Percentiles rank a stretch among this genome's conserved stretches.
Conservation (phyloP, 176 grass and related monocot genomes). For the Raddia distichophylla region DNA sequence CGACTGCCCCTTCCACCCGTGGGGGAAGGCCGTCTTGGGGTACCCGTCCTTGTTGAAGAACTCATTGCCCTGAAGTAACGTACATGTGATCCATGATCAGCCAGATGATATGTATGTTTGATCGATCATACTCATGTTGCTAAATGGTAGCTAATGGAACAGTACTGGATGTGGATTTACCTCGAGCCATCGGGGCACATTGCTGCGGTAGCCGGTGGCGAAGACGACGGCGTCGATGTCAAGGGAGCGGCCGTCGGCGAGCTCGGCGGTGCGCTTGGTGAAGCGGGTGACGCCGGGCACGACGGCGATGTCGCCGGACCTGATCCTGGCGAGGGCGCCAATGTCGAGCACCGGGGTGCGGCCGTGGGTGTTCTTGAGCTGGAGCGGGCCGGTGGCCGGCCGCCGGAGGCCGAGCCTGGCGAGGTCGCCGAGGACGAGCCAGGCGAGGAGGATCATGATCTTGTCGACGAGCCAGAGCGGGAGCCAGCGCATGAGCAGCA, state of each 20-base stretch:
- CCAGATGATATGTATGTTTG: background rate
- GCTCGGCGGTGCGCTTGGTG: conserved; percentile 43
- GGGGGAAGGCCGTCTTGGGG: conserved; percentile 67
- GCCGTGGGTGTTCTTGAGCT: conserved; percentile 69
- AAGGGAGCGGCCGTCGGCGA: conserved; percentile 58
- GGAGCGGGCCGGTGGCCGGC: conserved; percentile 62
- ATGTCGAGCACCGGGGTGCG: conserved; percentile 79
- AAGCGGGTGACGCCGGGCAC: conserved; percentile 58
- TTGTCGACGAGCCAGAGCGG: conserved; percentile 83
- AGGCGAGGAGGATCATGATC: conserved; percentile 63
- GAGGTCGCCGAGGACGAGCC: conserved; percentile 66
- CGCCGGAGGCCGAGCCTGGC: conserved; percentile 63
- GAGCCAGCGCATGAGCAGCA: conserved; percentile 73
- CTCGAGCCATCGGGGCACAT: conserved; percentile 84
- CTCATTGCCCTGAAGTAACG: conserved; percentile 50
- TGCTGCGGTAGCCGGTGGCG: conserved; percentile 85
- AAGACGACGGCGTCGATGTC: conserved; percentile 71
- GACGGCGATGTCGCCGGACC: conserved; percentile 62
- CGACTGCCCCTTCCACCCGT: conserved; percentile 65
- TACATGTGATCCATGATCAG: background rate
- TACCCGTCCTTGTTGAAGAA: conserved; percentile 86
- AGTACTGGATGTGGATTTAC: conserved; percentile 32
- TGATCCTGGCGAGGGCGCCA: conserved; percentile 60
- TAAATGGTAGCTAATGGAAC: background rate
- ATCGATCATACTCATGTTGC: background rate